Conservation (phyloP, 2,329 filamentous ascomycete genomes). For the Cladosporium sp. region DNA sequence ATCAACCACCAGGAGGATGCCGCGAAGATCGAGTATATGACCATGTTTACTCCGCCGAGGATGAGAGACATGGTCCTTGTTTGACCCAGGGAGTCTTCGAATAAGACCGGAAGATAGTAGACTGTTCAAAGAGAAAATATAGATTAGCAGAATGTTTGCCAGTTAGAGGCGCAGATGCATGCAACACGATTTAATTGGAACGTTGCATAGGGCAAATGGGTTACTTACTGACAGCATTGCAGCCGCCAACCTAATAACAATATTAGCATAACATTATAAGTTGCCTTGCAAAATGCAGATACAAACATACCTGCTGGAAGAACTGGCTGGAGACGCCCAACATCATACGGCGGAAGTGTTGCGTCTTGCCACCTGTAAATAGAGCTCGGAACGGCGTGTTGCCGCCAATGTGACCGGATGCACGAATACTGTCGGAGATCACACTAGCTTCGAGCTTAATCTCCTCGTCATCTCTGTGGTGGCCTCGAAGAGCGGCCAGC, state of each 20-base stretch:
- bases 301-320: slow-evolving; percentile 17
- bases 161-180: no score
- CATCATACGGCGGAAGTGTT: slow-evolving; percentile 14
- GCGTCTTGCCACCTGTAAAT: slow-evolving; percentile 13
- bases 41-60: slow-evolving; percentile 42
- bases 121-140: not conserved
- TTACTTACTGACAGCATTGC: slow-evolving; percentile 21
- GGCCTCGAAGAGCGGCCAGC: slow-evolving; percentile 10
- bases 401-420: slow-evolving; percentile 5
- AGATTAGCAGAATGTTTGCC: not conserved
- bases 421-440: slow-evolving; percentile 14
- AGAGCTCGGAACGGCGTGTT: slow-evolving; percentile 14
- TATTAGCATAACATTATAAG: not conserved
- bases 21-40: slow-evolving; percentile 36
- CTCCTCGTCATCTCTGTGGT: slow-evolving; percentile 13
- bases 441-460: slow-evolving; percentile 6
- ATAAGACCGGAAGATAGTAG: slow-evolving; percentile 41
- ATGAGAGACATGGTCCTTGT: slow-evolving; percentile 67
- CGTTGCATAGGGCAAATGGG: no score
- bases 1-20: slow-evolving; percentile 63
- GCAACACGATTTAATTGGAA: no score
- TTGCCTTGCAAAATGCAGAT: not conserved
- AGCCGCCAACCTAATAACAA: slow-evolving; percentile 17
- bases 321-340: slow-evolving; percentile 11
- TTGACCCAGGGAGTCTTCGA: slow-evolving; percentile 47